Evolutionary conservation across 176 grass and related monocot genomes (phyloP).

Genomic region (Oropetium thomaeum): DNA sequence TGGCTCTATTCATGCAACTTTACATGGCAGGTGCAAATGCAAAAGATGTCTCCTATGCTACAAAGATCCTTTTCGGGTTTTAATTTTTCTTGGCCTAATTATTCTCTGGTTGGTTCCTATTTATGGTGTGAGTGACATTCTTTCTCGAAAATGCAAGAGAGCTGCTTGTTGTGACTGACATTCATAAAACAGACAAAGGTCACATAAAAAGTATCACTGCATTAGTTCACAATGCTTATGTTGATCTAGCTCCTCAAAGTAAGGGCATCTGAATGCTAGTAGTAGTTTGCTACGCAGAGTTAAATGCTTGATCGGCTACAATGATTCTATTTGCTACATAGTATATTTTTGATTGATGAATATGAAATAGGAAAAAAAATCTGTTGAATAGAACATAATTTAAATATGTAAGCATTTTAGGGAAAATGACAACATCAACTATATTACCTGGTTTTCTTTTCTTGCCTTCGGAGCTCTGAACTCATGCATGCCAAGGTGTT

Average conservation of each 20-base stretch:
- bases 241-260: slow-evolving; percentile 32
- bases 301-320: slow-evolving; percentile 27
- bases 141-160: too few species aligned
- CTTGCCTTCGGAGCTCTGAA: neutral
- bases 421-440: neutral
- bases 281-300: neutral
- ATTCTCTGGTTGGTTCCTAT: slow-evolving; percentile 20
- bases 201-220: neutral
- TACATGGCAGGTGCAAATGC: slow-evolving; percentile 17
- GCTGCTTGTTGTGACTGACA: too few species aligned
- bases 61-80: slow-evolving; percentile 2
- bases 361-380: neutral
- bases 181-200: slow-evolving; percentile 8
- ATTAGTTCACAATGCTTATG: slow-evolving; percentile 32
- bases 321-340: neutral
- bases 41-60: slow-evolving; percentile 13
- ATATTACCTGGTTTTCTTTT: neutral
- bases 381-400: neutral
- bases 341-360: slow-evolving; percentile 18
- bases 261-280: neutral
- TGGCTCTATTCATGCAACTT: slow-evolving; percentile 28
- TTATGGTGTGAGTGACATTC: too few species aligned
- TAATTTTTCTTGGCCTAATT: slow-evolving; percentile 31
- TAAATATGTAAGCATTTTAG: slow-evolving; percentile 11
- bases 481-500: neutral